Percentiles rank a stretch among this genome's conserved stretches.
Evolutionary conservation across 1,284 basidiomycete genomes (phyloP).

Genomic region (Mycena citricolor): DNA sequence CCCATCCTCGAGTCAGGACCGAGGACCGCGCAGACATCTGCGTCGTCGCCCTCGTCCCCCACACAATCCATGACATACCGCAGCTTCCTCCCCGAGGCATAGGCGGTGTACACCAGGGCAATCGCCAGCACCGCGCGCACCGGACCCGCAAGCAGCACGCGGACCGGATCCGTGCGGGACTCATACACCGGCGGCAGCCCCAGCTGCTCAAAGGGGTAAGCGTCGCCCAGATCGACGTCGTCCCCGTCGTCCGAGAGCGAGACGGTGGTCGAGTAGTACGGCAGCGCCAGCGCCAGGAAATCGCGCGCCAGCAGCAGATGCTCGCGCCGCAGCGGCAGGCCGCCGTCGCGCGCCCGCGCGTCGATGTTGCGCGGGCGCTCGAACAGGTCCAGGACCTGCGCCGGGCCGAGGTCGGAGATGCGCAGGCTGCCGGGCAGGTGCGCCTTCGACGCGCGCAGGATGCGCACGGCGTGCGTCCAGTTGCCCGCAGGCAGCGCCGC

Average conservation of each 20-base stretch:
- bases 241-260: neutral
- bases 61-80: slow-evolving; percentile 20
- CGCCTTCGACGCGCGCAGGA: slow-evolving; percentile 6
- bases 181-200: slow-evolving; percentile 1
- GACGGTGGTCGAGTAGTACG: slow-evolving; percentile 15
- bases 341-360: neutral
- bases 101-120: slow-evolving; percentile 16
- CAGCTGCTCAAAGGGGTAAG: too few species aligned
- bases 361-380: neutral
- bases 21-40: slow-evolving; percentile 9
- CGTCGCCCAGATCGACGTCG: neutral
- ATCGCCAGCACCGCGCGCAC: slow-evolving; percentile 15
- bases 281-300: slow-evolving; percentile 22
- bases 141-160: slow-evolving; percentile 16
- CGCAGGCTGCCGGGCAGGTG: slow-evolving; percentile 1
- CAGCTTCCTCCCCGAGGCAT: slow-evolving; percentile 11
- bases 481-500: neutral
- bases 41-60: slow-evolving; percentile 18
- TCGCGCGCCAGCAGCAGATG: slow-evolving; percentile 21
- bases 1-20: slow-evolving; percentile 14
- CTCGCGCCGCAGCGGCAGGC: slow-evolving; percentile 7
- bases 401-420: neutral
- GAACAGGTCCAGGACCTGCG: slow-evolving; percentile 10
- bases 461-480: slow-evolving; percentile 21
- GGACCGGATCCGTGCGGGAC: slow-evolving; percentile 13